Percentiles rank a stretch among this genome's conserved stretches.
Conservation (phyloP, 306 rosid genomes). For the Castanea sativa region DNA sequence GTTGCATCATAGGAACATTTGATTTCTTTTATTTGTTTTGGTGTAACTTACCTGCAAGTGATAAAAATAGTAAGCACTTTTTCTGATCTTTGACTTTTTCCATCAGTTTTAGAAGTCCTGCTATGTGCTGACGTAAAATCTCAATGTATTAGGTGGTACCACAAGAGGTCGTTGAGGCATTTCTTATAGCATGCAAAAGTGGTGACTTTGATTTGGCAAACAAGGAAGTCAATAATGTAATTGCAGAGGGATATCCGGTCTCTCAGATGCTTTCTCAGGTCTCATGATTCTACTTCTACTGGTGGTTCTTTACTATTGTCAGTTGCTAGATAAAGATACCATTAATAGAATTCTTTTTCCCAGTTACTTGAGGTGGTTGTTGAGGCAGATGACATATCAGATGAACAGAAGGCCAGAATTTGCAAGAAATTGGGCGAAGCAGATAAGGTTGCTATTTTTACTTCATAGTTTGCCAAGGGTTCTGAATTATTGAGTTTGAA, state of each 20-base stretch:
- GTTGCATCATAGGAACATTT: not conserved
- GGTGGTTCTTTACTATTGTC: not conserved
- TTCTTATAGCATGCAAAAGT: constrained; percentile 70
- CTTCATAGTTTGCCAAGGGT: not conserved
- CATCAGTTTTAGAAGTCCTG: not conserved
- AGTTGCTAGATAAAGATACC: not conserved
- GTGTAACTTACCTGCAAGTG: not conserved
- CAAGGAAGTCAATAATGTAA: constrained; percentile 78
- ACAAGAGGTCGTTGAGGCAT: constrained; percentile 45
- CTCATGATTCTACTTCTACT: constrained; percentile 13
- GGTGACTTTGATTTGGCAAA: constrained; percentile 88
- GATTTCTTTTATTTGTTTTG: not conserved
- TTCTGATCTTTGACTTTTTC: not conserved
- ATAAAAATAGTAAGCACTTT: not conserved
- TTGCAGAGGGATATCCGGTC: constrained; percentile 96
- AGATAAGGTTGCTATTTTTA: constrained; percentile 60
- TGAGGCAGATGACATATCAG: constrained; percentile 67
- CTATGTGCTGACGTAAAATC: constrained; percentile 20
- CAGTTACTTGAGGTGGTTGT: constrained; percentile 78
- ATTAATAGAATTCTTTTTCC: constrained; percentile 11
- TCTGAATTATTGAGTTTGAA: not conserved
- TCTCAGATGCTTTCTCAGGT: constrained; percentile 87
- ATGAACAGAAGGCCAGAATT: constrained; percentile 89
- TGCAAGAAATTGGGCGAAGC: constrained; percentile 84
- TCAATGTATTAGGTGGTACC: constrained; percentile 60